A percentile compares a stretch with the other conserved stretches of the same genome.
phyloP scores from a whole-genome alignment of 495 filamentous ascomycete genomes.

The Lasiosphaeris hirsuta region DNA sequence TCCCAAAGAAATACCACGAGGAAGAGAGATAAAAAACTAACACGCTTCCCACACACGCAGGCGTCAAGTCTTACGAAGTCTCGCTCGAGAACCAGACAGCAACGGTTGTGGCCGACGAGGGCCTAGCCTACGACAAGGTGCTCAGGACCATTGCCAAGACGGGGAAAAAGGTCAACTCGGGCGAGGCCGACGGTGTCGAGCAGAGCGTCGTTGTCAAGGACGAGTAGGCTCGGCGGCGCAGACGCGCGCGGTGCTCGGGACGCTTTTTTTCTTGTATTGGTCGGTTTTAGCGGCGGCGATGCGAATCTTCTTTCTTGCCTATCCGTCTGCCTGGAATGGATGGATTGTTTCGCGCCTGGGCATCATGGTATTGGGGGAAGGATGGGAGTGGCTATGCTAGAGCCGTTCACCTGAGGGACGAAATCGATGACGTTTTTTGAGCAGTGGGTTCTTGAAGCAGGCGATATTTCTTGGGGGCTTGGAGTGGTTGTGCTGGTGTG shows the following conservation, averaged over 20 bases:
- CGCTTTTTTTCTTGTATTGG: conserved; percentile 7
- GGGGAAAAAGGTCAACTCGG: conserved; percentile 80
- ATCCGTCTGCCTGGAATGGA: no score
- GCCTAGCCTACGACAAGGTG: conserved; percentile 72
- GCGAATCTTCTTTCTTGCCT: no score
- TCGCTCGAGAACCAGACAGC: conserved; percentile 81
- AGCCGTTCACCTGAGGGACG: no score
- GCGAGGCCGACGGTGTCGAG: conserved; percentile 56
- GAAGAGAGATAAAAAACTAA: neutral
- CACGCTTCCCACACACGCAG: conserved; percentile 40
- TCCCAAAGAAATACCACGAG: neutral
- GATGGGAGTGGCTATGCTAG: no score
- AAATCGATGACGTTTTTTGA: no score
- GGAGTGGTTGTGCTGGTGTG: no score
- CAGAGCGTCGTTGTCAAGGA: conserved; percentile 45
- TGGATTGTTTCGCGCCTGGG: no score
- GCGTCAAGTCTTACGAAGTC: conserved; percentile 81
- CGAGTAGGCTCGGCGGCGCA: conserved; percentile 7
- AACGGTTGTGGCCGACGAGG: conserved; percentile 59
- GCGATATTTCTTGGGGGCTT: no score
- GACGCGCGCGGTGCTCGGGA: neutral
- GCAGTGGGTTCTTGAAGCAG: no score
- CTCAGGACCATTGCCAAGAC: conserved; percentile 91
- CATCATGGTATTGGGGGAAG: no score
- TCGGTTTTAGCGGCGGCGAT: neutral